These are phyloP conservation scores for Helenozyma baotianmanensis DNA, from an alignment of 805 yeast genomes.

Conservation along the genomic window DNA sequence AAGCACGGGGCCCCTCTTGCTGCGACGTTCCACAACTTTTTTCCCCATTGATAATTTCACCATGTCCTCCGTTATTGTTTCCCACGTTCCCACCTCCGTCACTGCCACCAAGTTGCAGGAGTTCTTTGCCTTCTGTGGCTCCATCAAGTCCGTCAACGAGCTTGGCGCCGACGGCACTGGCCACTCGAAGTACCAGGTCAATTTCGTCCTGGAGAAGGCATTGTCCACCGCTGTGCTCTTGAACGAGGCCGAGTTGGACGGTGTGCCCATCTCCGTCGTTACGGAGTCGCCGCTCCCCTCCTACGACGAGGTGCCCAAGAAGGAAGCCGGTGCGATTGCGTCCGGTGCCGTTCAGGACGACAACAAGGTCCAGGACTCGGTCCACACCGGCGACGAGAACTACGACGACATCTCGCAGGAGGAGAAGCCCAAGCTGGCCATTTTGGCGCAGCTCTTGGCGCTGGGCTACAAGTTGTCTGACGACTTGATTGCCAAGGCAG, in stretches of 20 bases:
- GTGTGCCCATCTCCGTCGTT: conserved; percentile 46
- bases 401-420: conserved; percentile 63
- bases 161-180: conserved; percentile 24
- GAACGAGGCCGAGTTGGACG: conserved; percentile 71
- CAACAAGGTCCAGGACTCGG: conserved; percentile 18
- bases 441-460: conserved; percentile 70
- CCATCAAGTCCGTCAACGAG: conserved; percentile 31
- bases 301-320: conserved; percentile 6
- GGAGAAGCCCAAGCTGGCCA: conserved; percentile 69
- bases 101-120: conserved; percentile 51
- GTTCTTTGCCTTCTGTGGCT: conserved; percentile 74
- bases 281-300: conserved; percentile 15
- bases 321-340: conserved; percentile 6
- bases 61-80: conserved; percentile 48
- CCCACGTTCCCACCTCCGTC: conserved; percentile 50
- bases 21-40: too few species aligned
- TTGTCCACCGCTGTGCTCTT: conserved; percentile 65
- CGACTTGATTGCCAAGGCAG: conserved; percentile 53
- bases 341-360: conserved; percentile 8
- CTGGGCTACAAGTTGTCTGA: conserved; percentile 72
- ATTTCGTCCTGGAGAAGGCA: conserved; percentile 56
- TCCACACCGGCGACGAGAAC: conserved; percentile 24
- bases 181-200: conserved; percentile 43
- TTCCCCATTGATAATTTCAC: too few species aligned
- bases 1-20: too few species aligned